phyloP scores from a whole-genome alignment of 192 early-diverging fungal species.

The Nowakowskiella sp. region DNA sequence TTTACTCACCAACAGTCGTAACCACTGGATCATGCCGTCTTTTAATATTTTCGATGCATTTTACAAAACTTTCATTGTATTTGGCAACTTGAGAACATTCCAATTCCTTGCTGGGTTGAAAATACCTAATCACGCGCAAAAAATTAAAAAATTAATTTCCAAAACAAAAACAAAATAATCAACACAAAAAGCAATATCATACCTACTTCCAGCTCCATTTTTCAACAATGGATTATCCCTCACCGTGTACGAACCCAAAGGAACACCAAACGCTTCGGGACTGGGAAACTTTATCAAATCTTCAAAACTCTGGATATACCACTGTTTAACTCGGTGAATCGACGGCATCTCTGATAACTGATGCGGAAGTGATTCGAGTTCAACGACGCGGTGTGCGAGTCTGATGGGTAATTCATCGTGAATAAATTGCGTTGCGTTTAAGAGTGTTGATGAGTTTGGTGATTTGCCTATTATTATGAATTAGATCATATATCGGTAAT shows the following conservation, averaged over 20 bases:
- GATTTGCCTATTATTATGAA: conserved; percentile 25
- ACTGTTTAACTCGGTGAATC: conserved; percentile 82
- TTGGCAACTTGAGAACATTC: conserved; percentile 57
- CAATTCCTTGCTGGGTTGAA: conserved; percentile 39
- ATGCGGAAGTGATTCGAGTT: conserved; percentile 84
- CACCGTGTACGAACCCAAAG: background rate
- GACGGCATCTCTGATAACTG: conserved; percentile 83
- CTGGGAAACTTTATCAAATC: conserved; percentile 54
- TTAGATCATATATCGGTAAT: background rate
- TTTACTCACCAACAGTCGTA: conserved; percentile 60
- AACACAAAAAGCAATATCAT: background rate
- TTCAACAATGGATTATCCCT: background rate
- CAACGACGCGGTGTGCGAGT: conserved; percentile 86
- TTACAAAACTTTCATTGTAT: conserved; percentile 80
- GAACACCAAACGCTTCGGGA: conserved; percentile 36
- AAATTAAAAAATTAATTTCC: background rate
- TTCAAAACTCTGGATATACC: conserved; percentile 90
- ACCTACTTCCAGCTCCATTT: background rate
- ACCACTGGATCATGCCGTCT: conserved; percentile 87
- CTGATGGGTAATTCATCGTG: conserved; percentile 81
- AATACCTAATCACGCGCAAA: conserved; percentile 35
- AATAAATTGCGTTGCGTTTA: conserved; percentile 44
- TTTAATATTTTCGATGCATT: conserved; percentile 86
- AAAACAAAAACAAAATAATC: background rate
- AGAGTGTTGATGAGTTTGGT: conserved; percentile 29